Base-by-base conservation (phyloP, 352 stramenopile genomes). In the Pythium guiyangense region DNA sequence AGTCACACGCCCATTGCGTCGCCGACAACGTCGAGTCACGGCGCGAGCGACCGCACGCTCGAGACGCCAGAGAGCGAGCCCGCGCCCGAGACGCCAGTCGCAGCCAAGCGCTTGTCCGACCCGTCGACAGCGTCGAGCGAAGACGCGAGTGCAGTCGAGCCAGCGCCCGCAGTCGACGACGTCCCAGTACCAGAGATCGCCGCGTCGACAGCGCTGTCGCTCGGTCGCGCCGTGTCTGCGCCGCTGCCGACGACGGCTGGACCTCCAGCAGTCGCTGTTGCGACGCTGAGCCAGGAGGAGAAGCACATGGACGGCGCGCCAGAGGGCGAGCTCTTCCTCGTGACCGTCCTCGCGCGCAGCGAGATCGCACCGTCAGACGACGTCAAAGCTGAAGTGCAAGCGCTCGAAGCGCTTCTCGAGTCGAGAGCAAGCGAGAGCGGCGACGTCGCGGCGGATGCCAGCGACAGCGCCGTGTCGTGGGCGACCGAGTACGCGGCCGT, bases 251-350 rank as follows among this genome's bases (percentile, higher is more conserved):
- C 53, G 45, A 2, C 6, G 17, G 10, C 22, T 14, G n/a, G 29
- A n/a, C 15, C 44, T 49, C 14, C 48, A 31, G 18, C 27, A n/a
- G 34, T 54, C 29, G 54, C 59, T 3, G 49, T 74, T 9, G 60
- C 59, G 22, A 63, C 56, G 37, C 52, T 76, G 14, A 62, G 55
- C 12, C 53, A 51, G 12, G 69, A 75, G 20, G 63, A 79, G 56
- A 71, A 75, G 49, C 35, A 37, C 45, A 43, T 83, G 29, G 73
- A 83, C 1, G 79, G 76, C 11, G 75, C 75, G 9, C 79, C 77
- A 0, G 63, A 90, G 29, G 74, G 69, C 18, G 75, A 87, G 45
- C 55, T 90, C 1, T 90, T 82, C 45, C 44, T 80, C 4, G 80
- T 88, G 48, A 81, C 63, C 1, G 70, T 88, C 51, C 69, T 79